Evolutionary conservation across 306 rosid genomes (phyloP).

Genomic region (Quercus gilva): DNA sequence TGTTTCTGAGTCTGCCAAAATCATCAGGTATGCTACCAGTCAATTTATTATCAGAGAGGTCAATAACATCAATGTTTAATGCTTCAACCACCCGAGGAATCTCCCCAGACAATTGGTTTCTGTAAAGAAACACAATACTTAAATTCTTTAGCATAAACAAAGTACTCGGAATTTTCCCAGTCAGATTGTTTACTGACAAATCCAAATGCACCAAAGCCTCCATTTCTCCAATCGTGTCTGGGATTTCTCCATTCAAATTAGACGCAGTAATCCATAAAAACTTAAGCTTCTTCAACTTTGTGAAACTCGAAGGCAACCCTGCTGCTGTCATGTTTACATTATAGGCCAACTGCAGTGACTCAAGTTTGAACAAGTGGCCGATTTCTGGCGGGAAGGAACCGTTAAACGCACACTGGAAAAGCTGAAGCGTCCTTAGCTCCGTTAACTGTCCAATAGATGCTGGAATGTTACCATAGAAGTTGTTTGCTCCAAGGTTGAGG

Average conservation of each 20-base stretch:
- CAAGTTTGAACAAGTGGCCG: constrained; percentile 58
- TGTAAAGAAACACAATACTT: constrained; percentile 26
- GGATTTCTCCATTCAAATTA: constrained; percentile 57
- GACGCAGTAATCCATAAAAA: constrained; percentile 13
- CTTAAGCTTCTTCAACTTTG: constrained; percentile 50
- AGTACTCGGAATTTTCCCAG: constrained; percentile 47
- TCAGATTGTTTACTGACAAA: constrained; percentile 29
- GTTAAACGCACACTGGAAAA: constrained; percentile 24
- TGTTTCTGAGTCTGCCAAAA: constrained; percentile 48
- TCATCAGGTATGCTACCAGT: constrained; percentile 53
- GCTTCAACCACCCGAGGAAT: constrained; percentile 52
- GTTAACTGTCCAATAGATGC: constrained; percentile 38
- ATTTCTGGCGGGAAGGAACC: constrained; percentile 56
- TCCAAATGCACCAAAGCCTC: constrained; percentile 48
- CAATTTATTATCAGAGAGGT: constrained; percentile 41
- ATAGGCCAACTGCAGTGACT: constrained; percentile 28
- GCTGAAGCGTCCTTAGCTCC: constrained; percentile 34
- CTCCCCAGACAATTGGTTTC: constrained; percentile 48
- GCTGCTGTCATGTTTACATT: constrained; percentile 22
- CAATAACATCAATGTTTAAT: constrained; percentile 33
- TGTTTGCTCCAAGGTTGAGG: constrained; percentile 43
- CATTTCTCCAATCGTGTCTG: constrained; percentile 50
- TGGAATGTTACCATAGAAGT: constrained; percentile 60
- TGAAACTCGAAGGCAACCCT: constrained; percentile 35
- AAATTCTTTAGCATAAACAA: constrained; percentile 48